Base-by-base conservation (phyloP, 306 rosid genomes). In the Prunus mongolica region DNA sequence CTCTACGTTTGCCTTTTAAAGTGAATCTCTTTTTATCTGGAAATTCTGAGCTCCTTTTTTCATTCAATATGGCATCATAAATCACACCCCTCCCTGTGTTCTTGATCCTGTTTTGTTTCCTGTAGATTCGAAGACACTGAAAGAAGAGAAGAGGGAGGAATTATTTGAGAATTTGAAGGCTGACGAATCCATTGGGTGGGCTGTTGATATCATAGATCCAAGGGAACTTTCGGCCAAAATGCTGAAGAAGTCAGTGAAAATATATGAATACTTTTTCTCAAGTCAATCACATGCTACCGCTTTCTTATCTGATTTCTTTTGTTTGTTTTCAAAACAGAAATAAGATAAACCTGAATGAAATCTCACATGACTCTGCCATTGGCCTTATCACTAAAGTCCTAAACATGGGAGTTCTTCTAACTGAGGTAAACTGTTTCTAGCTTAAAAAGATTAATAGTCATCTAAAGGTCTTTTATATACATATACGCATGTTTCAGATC, bases 91-190 rank as follows among this genome's bases (percentile, higher is more conserved):
- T 64, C 70, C 27, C 34, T 56, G 54, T 60, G 64, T 70, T 65
- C 12, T 25, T 54, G 6, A 28, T 72, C 78, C 28, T 15, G 72
- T 41, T 81, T 77, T 76, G 69, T 70, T 73, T 63, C 30, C 16
- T 63, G 71, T 79, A 86, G 98, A 94, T 88, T 94, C 98, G 6
- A 94, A 94, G 86, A 91, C 98, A 4, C 80, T 94, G 46, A 94
- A 90, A 79, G 98, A 94, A 84, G 98, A 94, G 76, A 90, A 86
- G 84, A 94, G 98, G 88, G 98, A 94, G 80, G 96, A 94, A 46
- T 84, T 89, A 41, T 94, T 94, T 89, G 91, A 87, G 74, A 55
- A 71, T 78, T 77, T 91, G 32, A 90, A 91, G 84, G 65, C 72
- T 32, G 84, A 94, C 65, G 89, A 85, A 76, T 90, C 95, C 66